A percentile compares a stretch with the other conserved stretches of the same genome.
Evolutionary conservation across 2,329 filamentous ascomycete genomes (phyloP).

Genomic region (Westerdykella aurantiaca): DNA sequence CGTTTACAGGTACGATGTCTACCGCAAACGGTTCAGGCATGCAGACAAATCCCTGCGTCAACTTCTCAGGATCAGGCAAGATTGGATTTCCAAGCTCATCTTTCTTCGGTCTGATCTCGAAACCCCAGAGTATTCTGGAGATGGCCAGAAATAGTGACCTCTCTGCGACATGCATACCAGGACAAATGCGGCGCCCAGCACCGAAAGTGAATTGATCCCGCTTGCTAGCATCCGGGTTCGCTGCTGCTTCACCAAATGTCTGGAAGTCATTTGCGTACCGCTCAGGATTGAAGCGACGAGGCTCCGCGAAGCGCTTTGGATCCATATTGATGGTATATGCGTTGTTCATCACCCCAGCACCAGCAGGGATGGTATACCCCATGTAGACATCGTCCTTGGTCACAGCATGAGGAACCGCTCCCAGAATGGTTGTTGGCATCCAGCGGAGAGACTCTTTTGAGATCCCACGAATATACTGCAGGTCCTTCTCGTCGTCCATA

Average conservation of each 20-base stretch:
- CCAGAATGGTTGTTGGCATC: constrained; percentile 28
- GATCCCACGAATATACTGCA: constrained; percentile 35
- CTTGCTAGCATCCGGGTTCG: constrained; percentile 10
- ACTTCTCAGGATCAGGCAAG: too few species aligned
- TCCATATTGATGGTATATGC: constrained; percentile 13
- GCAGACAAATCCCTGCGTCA: too few species aligned
- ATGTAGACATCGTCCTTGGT: constrained; percentile 34
- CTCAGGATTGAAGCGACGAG: constrained; percentile 41
- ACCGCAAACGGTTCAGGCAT: too few species aligned
- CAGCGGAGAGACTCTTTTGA: constrained; percentile 42
- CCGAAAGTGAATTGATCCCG: constrained; percentile 35
- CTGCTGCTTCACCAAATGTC: constrained; percentile 8
- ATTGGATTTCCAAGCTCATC: background rate
- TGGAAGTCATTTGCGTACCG: constrained; percentile 26
- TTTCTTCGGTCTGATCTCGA: constrained; percentile 11
- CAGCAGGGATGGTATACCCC: constrained; percentile 40
- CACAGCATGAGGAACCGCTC: constrained; percentile 23
- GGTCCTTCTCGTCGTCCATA: constrained; percentile 41
- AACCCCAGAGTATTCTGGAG: constrained; percentile 28
- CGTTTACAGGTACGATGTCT: too few species aligned
- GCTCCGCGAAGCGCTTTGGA: constrained; percentile 31
- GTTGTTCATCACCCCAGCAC: constrained; percentile 31
- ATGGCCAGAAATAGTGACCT: constrained; percentile 23
- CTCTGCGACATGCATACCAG: constrained; percentile 30
- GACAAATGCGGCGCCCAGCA: constrained; percentile 34